A percentile compares a stretch with the other conserved stretches of the same genome.
Evolutionary conservation across 164 flowering plant genomes (phyloP).

Genomic region (Annona squamosa): DNA sequence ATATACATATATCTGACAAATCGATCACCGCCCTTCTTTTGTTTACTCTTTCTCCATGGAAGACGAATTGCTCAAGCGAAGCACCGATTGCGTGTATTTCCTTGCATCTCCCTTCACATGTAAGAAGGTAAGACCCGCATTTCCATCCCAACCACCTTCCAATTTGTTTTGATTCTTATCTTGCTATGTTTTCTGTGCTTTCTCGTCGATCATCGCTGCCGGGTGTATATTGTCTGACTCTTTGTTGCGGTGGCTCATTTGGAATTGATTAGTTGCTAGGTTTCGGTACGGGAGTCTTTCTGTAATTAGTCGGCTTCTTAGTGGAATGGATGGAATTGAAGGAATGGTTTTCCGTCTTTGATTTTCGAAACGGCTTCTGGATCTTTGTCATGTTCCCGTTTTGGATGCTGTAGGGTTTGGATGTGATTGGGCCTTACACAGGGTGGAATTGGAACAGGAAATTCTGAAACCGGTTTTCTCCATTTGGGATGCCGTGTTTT

Average conservation of each 20-base stretch:
- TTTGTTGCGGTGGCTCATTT: background rate
- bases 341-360: background rate
- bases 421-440: background rate
- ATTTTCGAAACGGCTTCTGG: background rate
- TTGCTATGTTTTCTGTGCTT: background rate
- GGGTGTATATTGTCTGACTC: background rate
- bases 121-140: constrained; percentile 49
- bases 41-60: constrained; percentile 27
- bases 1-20: background rate
- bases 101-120: constrained; percentile 92
- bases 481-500: background rate
- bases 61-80: constrained; percentile 44
- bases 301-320: background rate
- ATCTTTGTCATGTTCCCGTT: background rate
- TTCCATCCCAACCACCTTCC: background rate
- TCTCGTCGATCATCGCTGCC: background rate
- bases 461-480: background rate
- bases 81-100: constrained; percentile 82
- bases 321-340: background rate
- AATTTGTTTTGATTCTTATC: background rate
- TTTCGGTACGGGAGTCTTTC: background rate
- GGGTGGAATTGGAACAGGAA: too few species aligned
- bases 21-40: background rate
- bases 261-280: constrained; percentile 9
- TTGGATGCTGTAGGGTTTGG: background rate